Evolutionary conservation across 345 rosid species (phyloP), one percentile per base, ranked within the genome.

Genomic region (Rhizophora apiculata): DNA sequence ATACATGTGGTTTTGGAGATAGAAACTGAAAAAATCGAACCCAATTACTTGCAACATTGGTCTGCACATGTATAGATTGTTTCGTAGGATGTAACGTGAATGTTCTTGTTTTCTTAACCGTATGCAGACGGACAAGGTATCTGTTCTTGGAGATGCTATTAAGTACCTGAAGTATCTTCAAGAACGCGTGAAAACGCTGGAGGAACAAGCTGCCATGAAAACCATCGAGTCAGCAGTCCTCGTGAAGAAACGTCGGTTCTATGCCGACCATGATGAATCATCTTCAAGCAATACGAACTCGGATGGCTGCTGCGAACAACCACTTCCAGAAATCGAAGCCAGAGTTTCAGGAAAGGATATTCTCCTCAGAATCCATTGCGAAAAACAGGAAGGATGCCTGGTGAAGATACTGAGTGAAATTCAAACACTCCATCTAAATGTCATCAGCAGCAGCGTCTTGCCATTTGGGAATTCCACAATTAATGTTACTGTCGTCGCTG

Each of bases 271-370:
- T 1, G 68, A 54, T 6, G 87, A 82, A 52, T 72, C 76, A 2
- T 83, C 80, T 20, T 82, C 84, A 4, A 48, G 54, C 0, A 77
- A 83, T 70, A 83, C 74, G 55, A 66, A 78, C 60, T 60, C 34
- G 0, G 60, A 49, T 9, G 66, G 66, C 16, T 48, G 34, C 34
- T 21, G 30, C 22, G 70, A 58, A 30, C 65, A 72, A 13, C 54
- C 57, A 5, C 78, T 90, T 7, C 93, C 91, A 0, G 88, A 90
- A 58, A 85, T 93, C 22, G 96, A 93, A 78, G 92, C 82, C 0
- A 86, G 85, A 73, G 85, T 90, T 65, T 77, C 83, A 0, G 81
- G 74, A 62, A 82, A 77, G 22, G 82, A 93, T 57, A 83, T 87
- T 5, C 82, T 93, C 5, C 72, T 93, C 5, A 76, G 88, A 79